Base-by-base conservation (phyloP, 768 basidiomycete genomes). In the Suillus cothurnatus region DNA sequence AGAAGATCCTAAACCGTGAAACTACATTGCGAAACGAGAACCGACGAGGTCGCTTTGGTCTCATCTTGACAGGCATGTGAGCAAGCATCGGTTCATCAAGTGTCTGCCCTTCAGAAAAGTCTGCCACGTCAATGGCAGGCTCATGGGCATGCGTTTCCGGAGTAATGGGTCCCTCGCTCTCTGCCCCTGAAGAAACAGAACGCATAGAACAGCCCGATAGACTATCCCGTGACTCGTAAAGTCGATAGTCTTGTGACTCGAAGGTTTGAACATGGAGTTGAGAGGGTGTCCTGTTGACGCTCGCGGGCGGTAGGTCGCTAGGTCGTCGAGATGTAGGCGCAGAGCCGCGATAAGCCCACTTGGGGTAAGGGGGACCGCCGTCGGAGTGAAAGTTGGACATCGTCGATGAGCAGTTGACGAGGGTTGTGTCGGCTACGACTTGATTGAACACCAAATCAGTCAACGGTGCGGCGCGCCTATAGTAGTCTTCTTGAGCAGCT, bases 121-220 rank as follows among this genome's bases (percentile, higher is more conserved):
- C 84, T 45, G 81, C 80, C 62, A 84, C 77, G 39, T 80, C 81
- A 53, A 81, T 72, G 41, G 75, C 73, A 43, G 81, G 81, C 57
- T 82, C 81, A 12, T 76, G 68, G 21, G 85, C 71, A 60, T 75
- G 71, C 17, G 81, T 80, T 47, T 78, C 79, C 31, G 85, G 85
- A 14, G 85, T 87, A 64, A 82, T 79, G 31, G 83, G 84, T 36
- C 82, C 83, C 62, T 76, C 77, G 63, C 81, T 83, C n/a, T 71
- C 71, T 9, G 32, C 9, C 21, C 61, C 68, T 32, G 66, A 67
- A 61, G 53, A 55, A 32, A 34, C 21, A n/a, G 53, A 55, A 55
- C 53, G 59, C 19, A 63, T 34, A 14, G 59, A 61, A 39, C 38
- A 26, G 32, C 21, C 6, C 21, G 53, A 55, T 34, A 34, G 21